Evolutionary conservation across 106 monocot genomes (phyloP).

Genomic region (Dioscorea zingiberensis): DNA sequence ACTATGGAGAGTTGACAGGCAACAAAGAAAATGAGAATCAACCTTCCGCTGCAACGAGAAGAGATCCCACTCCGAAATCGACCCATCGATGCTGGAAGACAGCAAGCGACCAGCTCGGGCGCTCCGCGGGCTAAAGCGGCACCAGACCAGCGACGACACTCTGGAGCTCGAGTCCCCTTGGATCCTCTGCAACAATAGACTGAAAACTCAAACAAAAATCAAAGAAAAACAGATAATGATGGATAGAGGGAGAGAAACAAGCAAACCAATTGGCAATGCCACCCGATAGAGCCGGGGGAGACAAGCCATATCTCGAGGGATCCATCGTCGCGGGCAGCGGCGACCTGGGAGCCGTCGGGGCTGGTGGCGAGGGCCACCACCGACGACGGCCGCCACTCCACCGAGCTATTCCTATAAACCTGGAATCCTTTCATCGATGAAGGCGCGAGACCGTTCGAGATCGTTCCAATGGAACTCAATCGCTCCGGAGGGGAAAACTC

Average conservation of each 20-base stretch:
- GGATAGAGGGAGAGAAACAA: not conserved
- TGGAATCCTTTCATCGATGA: slow-evolving; percentile 48
- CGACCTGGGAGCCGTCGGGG: slow-evolving; percentile 63
- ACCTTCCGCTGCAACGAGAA: slow-evolving; percentile 78
- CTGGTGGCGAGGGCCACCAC: slow-evolving; percentile 75
- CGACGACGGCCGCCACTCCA: slow-evolving; percentile 77
- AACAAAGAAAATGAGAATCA: not conserved
- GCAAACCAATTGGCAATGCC: slow-evolving; percentile 82
- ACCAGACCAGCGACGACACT: slow-evolving; percentile 82
- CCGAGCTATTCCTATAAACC: slow-evolving; percentile 32
- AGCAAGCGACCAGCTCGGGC: slow-evolving; percentile 38
- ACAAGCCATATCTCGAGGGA: slow-evolving; percentile 90
- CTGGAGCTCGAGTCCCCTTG: slow-evolving; percentile 60
- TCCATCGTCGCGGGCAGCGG: slow-evolving; percentile 75
- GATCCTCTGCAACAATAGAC: slow-evolving; percentile 52
- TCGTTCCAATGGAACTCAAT: too few relatives aligned
- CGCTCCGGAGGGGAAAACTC: too few relatives aligned
- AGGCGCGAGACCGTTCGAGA: too few relatives aligned
- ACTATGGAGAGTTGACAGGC: too few relatives aligned
- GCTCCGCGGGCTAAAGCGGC: slow-evolving; percentile 9
- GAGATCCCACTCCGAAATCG: slow-evolving; percentile 88
- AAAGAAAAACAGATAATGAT: not conserved
- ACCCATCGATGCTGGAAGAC: slow-evolving; percentile 91
- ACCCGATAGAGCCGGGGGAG: slow-evolving; percentile 87
- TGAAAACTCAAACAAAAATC: not conserved